These are phyloP conservation scores for Boechera stricta DNA, from an alignment of 345 rosid genomes.

Conservation along the genomic window DNA sequence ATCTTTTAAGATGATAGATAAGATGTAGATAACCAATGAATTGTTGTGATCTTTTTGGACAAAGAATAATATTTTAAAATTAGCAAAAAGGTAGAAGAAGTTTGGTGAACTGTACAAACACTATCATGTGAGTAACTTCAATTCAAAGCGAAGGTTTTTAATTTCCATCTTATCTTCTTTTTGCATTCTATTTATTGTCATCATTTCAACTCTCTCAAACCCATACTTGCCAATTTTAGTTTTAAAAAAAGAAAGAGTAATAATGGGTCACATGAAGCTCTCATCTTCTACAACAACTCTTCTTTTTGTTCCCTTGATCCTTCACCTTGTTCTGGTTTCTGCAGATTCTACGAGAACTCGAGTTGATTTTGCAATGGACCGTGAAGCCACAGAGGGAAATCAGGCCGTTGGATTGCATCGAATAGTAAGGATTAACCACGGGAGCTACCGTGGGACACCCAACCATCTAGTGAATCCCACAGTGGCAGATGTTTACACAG, in stretches of 20 bases:
- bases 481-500: slow-evolving; percentile 22
- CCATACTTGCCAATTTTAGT: slow-evolving; percentile 11
- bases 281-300: slow-evolving; percentile 29
- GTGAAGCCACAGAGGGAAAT: slow-evolving; percentile 11
- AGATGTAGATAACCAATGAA: slow-evolving; percentile 9
- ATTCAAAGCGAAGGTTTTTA: slow-evolving; percentile 40
- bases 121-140: slow-evolving; percentile 47
- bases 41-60: slow-evolving; percentile 44
- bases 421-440: slow-evolving; percentile 42
- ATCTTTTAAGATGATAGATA: slow-evolving; percentile 23
- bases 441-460: slow-evolving; percentile 39
- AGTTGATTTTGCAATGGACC: slow-evolving; percentile 15
- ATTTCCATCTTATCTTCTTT: slow-evolving; percentile 29
- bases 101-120: slow-evolving; percentile 38
- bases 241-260: not conserved
- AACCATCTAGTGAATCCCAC: slow-evolving; percentile 42
- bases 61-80: slow-evolving; percentile 25
- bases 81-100: slow-evolving; percentile 16
- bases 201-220: slow-evolving; percentile 34
- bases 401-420: slow-evolving; percentile 7
- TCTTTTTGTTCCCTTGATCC: slow-evolving; percentile 27
- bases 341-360: slow-evolving; percentile 31
- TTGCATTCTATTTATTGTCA: slow-evolving; percentile 40
- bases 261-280: slow-evolving; percentile 42
- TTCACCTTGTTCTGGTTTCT: slow-evolving; percentile 33